Evolutionary conservation across 352 stramenopile genomes (phyloP).

Genomic region (Phytophthora citrophthora): DNA sequence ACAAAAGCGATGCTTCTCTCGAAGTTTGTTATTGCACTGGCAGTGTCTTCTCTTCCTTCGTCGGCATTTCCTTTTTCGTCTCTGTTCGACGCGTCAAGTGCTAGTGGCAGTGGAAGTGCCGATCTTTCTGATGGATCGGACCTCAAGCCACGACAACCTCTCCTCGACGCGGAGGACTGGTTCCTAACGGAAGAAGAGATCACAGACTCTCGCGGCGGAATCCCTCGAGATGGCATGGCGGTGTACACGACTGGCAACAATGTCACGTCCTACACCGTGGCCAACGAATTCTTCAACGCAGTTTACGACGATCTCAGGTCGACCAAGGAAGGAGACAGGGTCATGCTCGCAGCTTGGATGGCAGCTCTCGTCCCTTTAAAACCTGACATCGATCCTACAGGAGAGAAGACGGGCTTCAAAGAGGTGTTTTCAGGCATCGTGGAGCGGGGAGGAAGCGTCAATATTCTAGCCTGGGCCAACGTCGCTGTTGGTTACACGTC

Average conservation of each 20-base stretch:
- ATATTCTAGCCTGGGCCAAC: slow-evolving; percentile 58
- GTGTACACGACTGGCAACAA: slow-evolving; percentile 44
- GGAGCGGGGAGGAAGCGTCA: slow-evolving; percentile 42
- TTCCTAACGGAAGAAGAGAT: slow-evolving; percentile 63
- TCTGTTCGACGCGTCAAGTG: slow-evolving; percentile 1
- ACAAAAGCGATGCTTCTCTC: slow-evolving; percentile 4
- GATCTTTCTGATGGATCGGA: slow-evolving; percentile 23
- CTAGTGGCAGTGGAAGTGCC: background rate
- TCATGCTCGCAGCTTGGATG: slow-evolving; percentile 54
- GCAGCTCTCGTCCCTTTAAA: slow-evolving; percentile 50
- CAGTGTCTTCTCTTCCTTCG: background rate
- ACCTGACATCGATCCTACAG: slow-evolving; percentile 23
- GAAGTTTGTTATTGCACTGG: slow-evolving; percentile 8
- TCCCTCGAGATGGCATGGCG: slow-evolving; percentile 42
- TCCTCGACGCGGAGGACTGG: slow-evolving; percentile 51
- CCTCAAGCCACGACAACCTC: slow-evolving; percentile 38
- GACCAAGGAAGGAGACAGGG: slow-evolving; percentile 26
- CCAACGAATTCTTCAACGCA: slow-evolving; percentile 54
- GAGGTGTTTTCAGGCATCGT: slow-evolving; percentile 40
- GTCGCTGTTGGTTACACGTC: slow-evolving; percentile 33
- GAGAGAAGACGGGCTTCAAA: slow-evolving; percentile 35
- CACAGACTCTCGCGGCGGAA: slow-evolving; percentile 42
- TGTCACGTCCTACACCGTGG: slow-evolving; percentile 47
- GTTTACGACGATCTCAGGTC: slow-evolving; percentile 46
- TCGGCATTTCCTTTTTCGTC: slow-evolving; percentile 11